Evolutionary conservation across 345 rosid genomes (phyloP).

Genomic region (Linum trigynum): DNA sequence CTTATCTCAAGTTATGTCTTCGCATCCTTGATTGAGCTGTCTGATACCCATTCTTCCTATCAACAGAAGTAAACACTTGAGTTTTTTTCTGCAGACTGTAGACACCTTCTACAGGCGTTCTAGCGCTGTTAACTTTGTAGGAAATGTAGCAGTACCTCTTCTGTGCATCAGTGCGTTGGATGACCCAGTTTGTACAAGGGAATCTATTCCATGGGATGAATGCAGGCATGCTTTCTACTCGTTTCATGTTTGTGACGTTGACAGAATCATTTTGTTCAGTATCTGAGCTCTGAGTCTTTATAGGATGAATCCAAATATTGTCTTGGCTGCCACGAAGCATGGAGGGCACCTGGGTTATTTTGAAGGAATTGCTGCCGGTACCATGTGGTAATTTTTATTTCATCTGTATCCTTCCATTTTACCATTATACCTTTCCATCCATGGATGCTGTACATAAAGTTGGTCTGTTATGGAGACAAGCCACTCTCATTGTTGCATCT

Average conservation of each 20-base stretch:
- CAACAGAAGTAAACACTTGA: neutral
- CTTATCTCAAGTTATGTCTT: neutral
- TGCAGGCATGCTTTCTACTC: slow-evolving; percentile 16
- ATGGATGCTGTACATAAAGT: neutral
- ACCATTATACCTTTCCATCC: neutral
- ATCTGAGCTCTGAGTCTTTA: neutral
- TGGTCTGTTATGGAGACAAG: neutral
- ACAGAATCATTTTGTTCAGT: neutral
- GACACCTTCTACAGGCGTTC: slow-evolving; percentile 31
- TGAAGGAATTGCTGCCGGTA: slow-evolving; percentile 28
- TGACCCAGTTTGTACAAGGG: slow-evolving; percentile 34
- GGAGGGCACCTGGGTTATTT: slow-evolving; percentile 36
- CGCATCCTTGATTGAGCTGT: neutral
- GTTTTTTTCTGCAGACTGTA: slow-evolving; percentile 20
- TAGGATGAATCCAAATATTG: slow-evolving; percentile 27
- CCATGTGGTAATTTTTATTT: slow-evolving; percentile 26
- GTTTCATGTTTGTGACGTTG: neutral
- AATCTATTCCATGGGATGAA: slow-evolving; percentile 40
- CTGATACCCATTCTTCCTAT: neutral
- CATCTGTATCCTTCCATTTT: neutral
- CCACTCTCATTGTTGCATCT: neutral
- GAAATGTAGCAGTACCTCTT: slow-evolving; percentile 32
- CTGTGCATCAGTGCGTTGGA: slow-evolving; percentile 30
- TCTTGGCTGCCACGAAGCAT: slow-evolving; percentile 29
- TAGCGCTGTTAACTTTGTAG: slow-evolving; percentile 18